phyloP scores from a whole-genome alignment of 2,329 filamentous ascomycete species.

The Venturia asperata region DNA sequence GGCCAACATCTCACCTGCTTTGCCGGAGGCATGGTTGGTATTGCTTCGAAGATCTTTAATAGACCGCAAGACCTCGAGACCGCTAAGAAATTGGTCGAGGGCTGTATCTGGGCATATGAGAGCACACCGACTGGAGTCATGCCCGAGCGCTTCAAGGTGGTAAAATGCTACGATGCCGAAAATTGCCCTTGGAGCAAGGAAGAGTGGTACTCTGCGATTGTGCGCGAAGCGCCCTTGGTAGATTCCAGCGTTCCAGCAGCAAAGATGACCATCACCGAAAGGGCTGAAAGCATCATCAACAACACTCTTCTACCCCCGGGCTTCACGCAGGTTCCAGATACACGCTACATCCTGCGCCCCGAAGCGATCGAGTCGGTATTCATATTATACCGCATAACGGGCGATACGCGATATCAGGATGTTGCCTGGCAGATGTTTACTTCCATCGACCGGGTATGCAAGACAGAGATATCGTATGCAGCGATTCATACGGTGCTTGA shows the following conservation, averaged over 20 bases:
- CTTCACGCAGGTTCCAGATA: slow-evolving; percentile 39
- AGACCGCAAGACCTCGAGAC: slow-evolving; percentile 43
- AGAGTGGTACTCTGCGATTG: slow-evolving; percentile 34
- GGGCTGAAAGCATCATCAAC: slow-evolving; percentile 11
- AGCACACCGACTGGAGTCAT: slow-evolving; percentile 45
- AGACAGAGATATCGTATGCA: slow-evolving; percentile 41
- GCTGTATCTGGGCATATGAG: slow-evolving; percentile 51
- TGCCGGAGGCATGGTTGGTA: slow-evolving; percentile 48
- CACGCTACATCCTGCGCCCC: slow-evolving; percentile 43
- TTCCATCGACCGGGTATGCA: slow-evolving; percentile 37
- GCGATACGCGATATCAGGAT: slow-evolving; percentile 42
- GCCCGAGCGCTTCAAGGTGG: slow-evolving; percentile 43
- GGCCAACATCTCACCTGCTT: slow-evolving; percentile 49
- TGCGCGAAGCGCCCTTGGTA: slow-evolving; percentile 20
- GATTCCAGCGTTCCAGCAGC: slow-evolving; percentile 6
- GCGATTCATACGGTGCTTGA: slow-evolving; percentile 37
- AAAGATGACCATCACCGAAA: slow-evolving; percentile 13
- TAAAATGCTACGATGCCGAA: slow-evolving; percentile 37
- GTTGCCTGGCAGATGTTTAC: slow-evolving; percentile 46
- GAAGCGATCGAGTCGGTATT: slow-evolving; percentile 58
- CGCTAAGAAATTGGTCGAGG: slow-evolving; percentile 45
- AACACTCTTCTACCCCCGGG: slow-evolving; percentile 34
- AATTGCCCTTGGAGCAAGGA: slow-evolving; percentile 39
- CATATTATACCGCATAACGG: slow-evolving; percentile 53
- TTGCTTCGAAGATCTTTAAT: slow-evolving; percentile 47